Evolutionary conservation across 2,329 filamentous ascomycete species (phyloP), one percentile per base, ranked within the genome.

Genomic region (Aspergillus ustus): DNA sequence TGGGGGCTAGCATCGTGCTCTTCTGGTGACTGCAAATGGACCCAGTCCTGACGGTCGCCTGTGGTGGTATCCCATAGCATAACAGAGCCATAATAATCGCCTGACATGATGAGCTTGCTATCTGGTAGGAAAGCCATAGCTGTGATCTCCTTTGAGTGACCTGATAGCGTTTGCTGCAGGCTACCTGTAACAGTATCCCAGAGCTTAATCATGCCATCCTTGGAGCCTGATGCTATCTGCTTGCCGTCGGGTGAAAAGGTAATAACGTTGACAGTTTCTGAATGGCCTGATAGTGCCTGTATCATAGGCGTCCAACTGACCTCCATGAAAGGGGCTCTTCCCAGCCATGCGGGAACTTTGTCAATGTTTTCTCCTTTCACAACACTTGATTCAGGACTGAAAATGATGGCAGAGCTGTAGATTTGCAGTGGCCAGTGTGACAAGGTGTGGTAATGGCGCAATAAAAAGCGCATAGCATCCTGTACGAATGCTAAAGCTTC

Each of bases 21-120:
- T 5, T 31, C 64, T 45, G 60, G 46, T 2, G 19, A 48, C 49
- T 72, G 62, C 7, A 1, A 56, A 37, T 53, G 3, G 15, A 52
- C 52, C 59, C 71, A 65, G 22, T 64, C 59, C 54, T 73, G 63
- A n/a, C 71, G 64, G 44, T 52, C 44, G 17, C 50, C 52, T n/a
- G 52, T 60, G 28, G 31, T 44, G 20, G 40, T 43, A 49, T 63
- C 51, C 57, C 61, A 63, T 28, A 63, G 34, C 52, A 34, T 63
- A 11, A 63, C 52, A 28, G n/a, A 8, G 19, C 45, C 17, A 34
- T 43, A 8, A 63, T 19, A 48, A 28, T 22, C 20, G 34, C 44
- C 44, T 9, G 45, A 46, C 45, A 29, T 20, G 29, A 57, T 51
- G 28, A 52, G 51, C 48, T 31, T 52, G 34, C 49, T 6, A 52